A percentile compares a stretch with the other conserved stretches of the same genome.
These are phyloP conservation scores for Friedmanniomyces simplex DNA, from an alignment of 495 filamentous ascomycete genomes.

Conservation along the genomic window DNA sequence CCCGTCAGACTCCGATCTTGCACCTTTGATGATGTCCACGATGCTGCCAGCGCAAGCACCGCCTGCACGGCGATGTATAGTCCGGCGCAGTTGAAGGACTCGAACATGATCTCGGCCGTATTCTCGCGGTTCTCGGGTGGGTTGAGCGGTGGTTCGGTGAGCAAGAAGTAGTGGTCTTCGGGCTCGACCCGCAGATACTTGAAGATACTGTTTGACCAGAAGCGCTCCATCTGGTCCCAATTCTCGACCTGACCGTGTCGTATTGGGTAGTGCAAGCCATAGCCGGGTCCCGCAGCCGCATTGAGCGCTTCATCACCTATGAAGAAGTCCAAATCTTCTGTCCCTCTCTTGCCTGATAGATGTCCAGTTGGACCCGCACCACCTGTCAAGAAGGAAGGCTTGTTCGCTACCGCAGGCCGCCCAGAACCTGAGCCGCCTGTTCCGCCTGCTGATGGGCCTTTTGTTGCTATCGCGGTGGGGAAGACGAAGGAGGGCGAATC, in stretches of 20 bases:
- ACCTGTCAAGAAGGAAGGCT: conserved; percentile 89
- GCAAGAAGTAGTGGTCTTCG: conserved; percentile 94
- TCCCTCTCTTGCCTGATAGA: conserved; percentile 84
- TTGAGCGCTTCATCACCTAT: conserved; percentile 93
- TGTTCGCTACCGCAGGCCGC: conserved; percentile 80
- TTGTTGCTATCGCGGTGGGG: conserved; percentile 95
- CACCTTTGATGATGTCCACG: conserved; percentile 97
- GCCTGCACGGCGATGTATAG: conserved; percentile 98
- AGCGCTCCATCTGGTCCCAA: conserved; percentile 99
- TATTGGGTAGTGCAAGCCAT: conserved; percentile 94
- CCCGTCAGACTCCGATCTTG: conserved; percentile 94
- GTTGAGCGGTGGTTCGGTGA: conserved; percentile 97
- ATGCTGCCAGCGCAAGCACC: conserved; percentile 88
- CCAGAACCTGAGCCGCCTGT: conserved; percentile 72
- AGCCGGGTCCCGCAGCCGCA: conserved; percentile 76
- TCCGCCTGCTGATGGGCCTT: conserved; percentile 58
- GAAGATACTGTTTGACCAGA: conserved; percentile 99
- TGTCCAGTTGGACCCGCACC: conserved; percentile 72
- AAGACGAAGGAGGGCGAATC: conserved; percentile 99
- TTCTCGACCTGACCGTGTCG: conserved; percentile 97
- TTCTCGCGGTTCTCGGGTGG: conserved; percentile 98
- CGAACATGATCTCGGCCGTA: conserved; percentile 99
- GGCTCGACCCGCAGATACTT: conserved; percentile 97
- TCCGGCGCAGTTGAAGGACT: conserved; percentile 97
- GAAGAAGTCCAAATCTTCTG: conserved; percentile 96